Conservation (phyloP, 257 asterid genomes). For the Cinchona pubescens region DNA sequence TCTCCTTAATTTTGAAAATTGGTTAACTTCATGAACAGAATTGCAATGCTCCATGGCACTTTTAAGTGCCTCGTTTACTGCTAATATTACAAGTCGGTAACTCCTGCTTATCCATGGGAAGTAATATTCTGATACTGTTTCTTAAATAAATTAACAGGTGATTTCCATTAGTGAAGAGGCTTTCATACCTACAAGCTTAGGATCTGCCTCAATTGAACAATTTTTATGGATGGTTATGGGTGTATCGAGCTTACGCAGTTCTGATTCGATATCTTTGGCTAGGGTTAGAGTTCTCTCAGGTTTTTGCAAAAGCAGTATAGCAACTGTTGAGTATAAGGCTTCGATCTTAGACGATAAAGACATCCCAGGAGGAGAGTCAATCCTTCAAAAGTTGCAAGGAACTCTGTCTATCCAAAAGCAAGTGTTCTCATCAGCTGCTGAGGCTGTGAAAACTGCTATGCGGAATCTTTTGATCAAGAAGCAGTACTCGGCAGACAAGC, state of each 20-base stretch:
- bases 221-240: constrained; percentile 95
- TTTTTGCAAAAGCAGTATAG: constrained; percentile 32
- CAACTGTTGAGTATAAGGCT: constrained; percentile 22
- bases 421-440: constrained; percentile 62
- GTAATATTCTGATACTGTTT: neutral
- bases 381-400: constrained; percentile 68
- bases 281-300: constrained; percentile 63
- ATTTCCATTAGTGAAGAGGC: constrained; percentile 54
- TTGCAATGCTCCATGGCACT: neutral
- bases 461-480: constrained; percentile 82
- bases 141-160: constrained; percentile 42
- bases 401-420: constrained; percentile 49
- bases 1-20: neutral
- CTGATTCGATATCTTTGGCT: constrained; percentile 43
- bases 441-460: constrained; percentile 76
- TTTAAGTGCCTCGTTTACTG: neutral
- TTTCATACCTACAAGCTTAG: constrained; percentile 73
- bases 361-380: constrained; percentile 55
- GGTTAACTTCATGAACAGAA: neutral
- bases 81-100: neutral
- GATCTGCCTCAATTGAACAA: constrained; percentile 41
- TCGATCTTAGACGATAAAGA: constrained; percentile 52
- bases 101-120: neutral
- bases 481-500: constrained; percentile 64
- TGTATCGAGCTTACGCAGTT: constrained; percentile 39